Base-by-base conservation (phyloP, 2,329 filamentous ascomycete genomes). In the Acarospora socialis region DNA sequence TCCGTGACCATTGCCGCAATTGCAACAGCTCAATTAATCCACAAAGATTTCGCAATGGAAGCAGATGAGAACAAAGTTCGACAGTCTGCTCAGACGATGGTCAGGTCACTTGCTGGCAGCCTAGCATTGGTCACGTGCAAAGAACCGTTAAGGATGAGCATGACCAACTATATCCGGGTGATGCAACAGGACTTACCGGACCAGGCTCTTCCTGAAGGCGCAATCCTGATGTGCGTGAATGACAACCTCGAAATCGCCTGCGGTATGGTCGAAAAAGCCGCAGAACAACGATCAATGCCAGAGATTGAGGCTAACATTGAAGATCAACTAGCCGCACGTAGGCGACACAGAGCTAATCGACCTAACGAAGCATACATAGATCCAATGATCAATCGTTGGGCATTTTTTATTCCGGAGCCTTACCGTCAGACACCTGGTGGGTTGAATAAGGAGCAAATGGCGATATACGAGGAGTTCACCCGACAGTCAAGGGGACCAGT, bases 1-100 rank as follows among this genome's bases (percentile, higher is more conserved):
- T 98, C 90, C 2, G 87, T 98, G 22, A 95, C 92, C 0, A 98
- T 98, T 52, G 90, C 90, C 27, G 87, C 87, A 1, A 95, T 98
- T 38, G 92, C 87, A 3, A 94, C 92, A 0, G 80, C 84, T 39
- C 84, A 95, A 54, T 81, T 98, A 57, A 81, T 98, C 24, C 77
- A 81, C 45, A 98, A 98, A 53, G 90, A 98, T 52, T 98, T 95
- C 51, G 80, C 82, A 0, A 92, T 86, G 33, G 92, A 98, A 49
- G 73, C 78, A 3, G 84, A 94, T 47, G 82, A 92, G 56, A 81
- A 81, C 43, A 80, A 82, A 39, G 69, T 95, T 33, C 77, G 84
- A 32, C 79, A 76, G 30, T 81, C 86, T 19, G 87, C 90, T 3
- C 76, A 92, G 43, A 92, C 78, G 41, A 92, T 95, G 74, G 90